These are phyloP conservation scores for Fraxinus baroniana DNA, from an alignment of 305 asterid genomes.

Conservation along the genomic window DNA sequence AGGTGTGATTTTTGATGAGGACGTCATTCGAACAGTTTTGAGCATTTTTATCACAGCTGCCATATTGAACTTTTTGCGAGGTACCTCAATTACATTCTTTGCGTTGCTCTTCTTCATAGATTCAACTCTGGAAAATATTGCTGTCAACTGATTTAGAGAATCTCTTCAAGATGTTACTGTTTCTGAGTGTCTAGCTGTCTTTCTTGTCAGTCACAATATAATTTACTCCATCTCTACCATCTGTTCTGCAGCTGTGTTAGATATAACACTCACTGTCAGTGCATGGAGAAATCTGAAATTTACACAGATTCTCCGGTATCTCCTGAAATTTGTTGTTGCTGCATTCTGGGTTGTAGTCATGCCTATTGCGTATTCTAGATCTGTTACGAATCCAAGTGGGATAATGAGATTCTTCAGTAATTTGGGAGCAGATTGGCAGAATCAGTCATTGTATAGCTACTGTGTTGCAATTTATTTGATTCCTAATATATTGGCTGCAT, in stretches of 20 bases:
- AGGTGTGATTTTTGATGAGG: constrained; percentile 58
- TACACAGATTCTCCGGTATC: constrained; percentile 82
- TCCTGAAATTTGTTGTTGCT: constrained; percentile 77
- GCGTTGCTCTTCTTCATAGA: constrained; percentile 1
- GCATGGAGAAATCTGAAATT: constrained; percentile 92
- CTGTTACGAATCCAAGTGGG: constrained; percentile 83
- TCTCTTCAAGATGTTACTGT: not conserved
- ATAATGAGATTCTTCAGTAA: constrained; percentile 63
- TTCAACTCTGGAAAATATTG: not conserved
- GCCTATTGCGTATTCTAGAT: constrained; percentile 85
- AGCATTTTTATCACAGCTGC: constrained; percentile 98
- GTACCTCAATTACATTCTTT: constrained; percentile 34
- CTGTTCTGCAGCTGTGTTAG: constrained; percentile 79
- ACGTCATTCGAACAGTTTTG: constrained; percentile 61
- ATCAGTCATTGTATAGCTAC: constrained; percentile 66
- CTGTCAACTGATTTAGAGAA: not conserved
- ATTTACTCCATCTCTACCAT: constrained; percentile 22
- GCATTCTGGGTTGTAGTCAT: constrained; percentile 85
- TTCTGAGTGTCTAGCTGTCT: constrained; percentile 5
- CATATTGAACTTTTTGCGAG: constrained; percentile 78
- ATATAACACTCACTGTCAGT: constrained; percentile 67
- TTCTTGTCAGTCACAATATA: constrained; percentile 21
- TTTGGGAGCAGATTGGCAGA: constrained; percentile 77
- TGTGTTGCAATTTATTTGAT: constrained; percentile 81
- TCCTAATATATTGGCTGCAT: constrained; percentile 79